Conservation (phyloP, 768 basidiomycete genomes). For the Rhodotorula diobovata region DNA sequence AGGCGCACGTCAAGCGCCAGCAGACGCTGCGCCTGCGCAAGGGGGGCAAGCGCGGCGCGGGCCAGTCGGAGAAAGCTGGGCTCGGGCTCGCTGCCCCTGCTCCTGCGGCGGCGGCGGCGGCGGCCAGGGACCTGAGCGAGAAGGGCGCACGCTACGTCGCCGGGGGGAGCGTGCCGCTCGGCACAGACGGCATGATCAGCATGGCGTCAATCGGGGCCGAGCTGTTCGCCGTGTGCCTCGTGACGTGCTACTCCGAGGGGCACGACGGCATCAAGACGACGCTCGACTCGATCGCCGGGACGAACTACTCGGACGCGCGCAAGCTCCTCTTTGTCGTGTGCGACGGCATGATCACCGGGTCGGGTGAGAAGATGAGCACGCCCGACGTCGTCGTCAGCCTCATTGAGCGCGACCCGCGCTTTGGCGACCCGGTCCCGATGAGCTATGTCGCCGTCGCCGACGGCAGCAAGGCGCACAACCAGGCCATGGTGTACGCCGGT, state of each 20-base stretch:
- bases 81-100: neutral
- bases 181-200: conserved; percentile 66
- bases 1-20: conserved; percentile 47
- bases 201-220: conserved; percentile 89
- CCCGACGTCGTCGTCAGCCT: conserved; percentile 92
- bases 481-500: conserved; percentile 98
- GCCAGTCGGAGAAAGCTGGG: conserved; percentile 14
- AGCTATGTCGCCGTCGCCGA: conserved; percentile 83
- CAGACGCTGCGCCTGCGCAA: conserved; percentile 46
- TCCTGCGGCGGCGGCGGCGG: neutral
- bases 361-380: conserved; percentile 89
- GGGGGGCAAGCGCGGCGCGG: conserved; percentile 1
- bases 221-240: conserved; percentile 87
- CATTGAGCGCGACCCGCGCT: conserved; percentile 86
- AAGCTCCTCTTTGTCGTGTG: conserved; percentile 92
- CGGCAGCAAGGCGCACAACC: conserved; percentile 81
- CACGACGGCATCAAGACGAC: conserved; percentile 87
- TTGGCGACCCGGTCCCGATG: conserved; percentile 95
- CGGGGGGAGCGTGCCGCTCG: conserved; percentile 52
- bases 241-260: conserved; percentile 97
- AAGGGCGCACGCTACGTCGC: conserved; percentile 52
- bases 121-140: conserved; percentile 1
- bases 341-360: conserved; percentile 98
- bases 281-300: conserved; percentile 84
- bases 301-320: conserved; percentile 83